phyloP scores from a whole-genome alignment of 2,329 filamentous ascomycete species.

The Ambrosiella cleistominuta region DNA sequence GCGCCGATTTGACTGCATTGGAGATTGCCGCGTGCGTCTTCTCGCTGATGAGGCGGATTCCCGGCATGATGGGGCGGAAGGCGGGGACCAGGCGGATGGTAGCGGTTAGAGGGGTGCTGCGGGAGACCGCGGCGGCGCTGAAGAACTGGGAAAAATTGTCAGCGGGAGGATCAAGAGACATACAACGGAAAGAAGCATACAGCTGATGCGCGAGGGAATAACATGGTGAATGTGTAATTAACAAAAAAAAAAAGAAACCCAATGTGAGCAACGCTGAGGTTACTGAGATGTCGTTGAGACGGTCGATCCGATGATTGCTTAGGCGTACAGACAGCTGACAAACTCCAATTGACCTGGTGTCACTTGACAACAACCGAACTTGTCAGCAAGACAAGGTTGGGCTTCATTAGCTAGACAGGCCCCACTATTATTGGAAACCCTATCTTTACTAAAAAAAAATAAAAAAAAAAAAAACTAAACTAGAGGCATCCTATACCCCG shows the following conservation, averaged over 20 bases:
- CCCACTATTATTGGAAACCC: neutral
- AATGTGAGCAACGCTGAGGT: neutral
- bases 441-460: neutral
- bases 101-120: neutral
- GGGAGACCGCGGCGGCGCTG: neutral
- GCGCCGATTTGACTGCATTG: slow-evolving; percentile 69
- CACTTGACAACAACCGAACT: neutral
- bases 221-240: neutral
- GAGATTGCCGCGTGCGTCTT: slow-evolving; percentile 73
- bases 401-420: neutral
- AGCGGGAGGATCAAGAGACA: neutral
- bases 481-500: neutral
- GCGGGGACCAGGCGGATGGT: neutral
- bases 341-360: neutral
- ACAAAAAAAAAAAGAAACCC: neutral
- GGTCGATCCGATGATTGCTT: neutral
- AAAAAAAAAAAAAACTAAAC: neutral
- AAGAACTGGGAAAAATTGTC: neutral
- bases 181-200: slow-evolving; percentile 13
- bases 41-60: slow-evolving; percentile 41
- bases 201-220: neutral
- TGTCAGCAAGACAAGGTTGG: neutral
- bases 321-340: neutral
- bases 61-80: neutral
- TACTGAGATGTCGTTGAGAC: neutral